phyloP scores from a whole-genome alignment of 805 yeast genomes.

The Schwanniomyces pseudopolymorphus region DNA sequence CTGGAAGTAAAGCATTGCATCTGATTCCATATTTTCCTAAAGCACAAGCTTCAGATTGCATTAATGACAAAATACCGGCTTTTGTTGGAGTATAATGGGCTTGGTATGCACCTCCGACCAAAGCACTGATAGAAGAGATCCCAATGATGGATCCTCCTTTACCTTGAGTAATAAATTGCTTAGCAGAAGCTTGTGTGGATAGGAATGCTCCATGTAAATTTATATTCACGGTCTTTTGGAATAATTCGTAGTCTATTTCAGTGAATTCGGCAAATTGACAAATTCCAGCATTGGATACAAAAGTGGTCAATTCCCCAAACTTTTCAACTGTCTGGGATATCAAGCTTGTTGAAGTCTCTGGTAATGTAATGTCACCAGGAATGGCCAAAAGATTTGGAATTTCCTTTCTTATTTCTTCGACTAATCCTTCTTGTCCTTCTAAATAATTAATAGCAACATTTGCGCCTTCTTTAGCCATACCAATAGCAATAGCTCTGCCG shows the following conservation, averaged over 20 bases:
- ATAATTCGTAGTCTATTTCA: conserved; percentile 38
- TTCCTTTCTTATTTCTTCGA: conserved; percentile 19
- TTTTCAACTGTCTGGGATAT: conserved; percentile 29
- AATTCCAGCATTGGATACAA: conserved; percentile 49
- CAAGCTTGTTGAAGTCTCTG: conserved; percentile 32
- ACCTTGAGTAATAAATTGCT: conserved; percentile 44
- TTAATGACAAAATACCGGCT: conserved; percentile 45
- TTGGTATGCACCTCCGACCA: conserved; percentile 47
- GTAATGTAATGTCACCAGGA: conserved; percentile 45
- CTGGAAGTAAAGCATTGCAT: conserved; percentile 47
- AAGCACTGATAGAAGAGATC: conserved; percentile 40
- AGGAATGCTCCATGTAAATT: conserved; percentile 46
- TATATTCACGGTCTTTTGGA: conserved; percentile 32
- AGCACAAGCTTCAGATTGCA: conserved; percentile 45
- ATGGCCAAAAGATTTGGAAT: conserved; percentile 31
- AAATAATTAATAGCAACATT: conserved; percentile 37
- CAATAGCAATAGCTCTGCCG: conserved; percentile 44
- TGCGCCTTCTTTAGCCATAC: conserved; percentile 43
- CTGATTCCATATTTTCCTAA: conserved; percentile 44
- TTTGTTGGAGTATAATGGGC: conserved; percentile 50
- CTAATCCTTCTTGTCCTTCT: conserved; percentile 18
- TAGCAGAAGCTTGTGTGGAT: conserved; percentile 48
- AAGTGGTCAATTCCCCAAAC: conserved; percentile 41
- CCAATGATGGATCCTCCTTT: conserved; percentile 50
- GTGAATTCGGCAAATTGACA: conserved; percentile 42